Base-by-base conservation (phyloP, 768 basidiomycete species). In the Tylopilus balloui region DNA sequence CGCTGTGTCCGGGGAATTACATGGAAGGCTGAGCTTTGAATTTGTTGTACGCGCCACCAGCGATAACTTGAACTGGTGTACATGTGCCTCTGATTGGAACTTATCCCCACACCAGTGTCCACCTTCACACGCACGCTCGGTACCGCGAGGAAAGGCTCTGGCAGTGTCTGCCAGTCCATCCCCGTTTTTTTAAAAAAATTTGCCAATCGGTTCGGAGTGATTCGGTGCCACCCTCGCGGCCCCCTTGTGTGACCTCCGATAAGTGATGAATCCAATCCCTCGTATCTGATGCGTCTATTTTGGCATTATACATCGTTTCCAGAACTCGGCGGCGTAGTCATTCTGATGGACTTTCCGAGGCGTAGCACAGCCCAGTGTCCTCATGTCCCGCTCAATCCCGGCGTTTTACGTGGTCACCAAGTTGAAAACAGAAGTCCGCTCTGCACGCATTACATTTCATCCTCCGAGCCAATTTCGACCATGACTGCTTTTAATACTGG, bases 201-300 rank as follows among this genome's bases (percentile, higher is more conserved):
- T 44, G 12, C 12, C 2, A 19, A 7, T 12, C 8, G 14, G 7
- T 19, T 1, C 13, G 8, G 19, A 11, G 8, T n/a, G n/a, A n/a
- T n/a, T n/a, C n/a, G 21, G n/a, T 15, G 45, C 29, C 34, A 14
- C 27, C 25, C 25, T 20, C 15, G 23, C n/a, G 12, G 23, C 10
- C 3, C 21, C 3, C 32, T n/a, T 21, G 17, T 20, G 11, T 14
- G n/a, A n/a, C 27, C 7, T 17, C 5, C 12, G 15, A 40, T n/a
- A 12, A 8, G 9, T 15, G 15, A 34, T 12, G 27, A 17, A 17
- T 15, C 19, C 17, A 42, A 40, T 7, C 15, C 21, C 35, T 37
- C 19, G 17, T 21, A 13, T 48, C 23, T 44, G 45, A 50, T 57
- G 25, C 19, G n/a, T 44, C 19, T 45, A 50, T 50, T 50, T 55